A percentile compares a stretch with the other conserved stretches of the same genome.
These are phyloP conservation scores for Abrus pulchellus DNA, from an alignment of 306 rosid genomes.

Conservation along the genomic window DNA sequence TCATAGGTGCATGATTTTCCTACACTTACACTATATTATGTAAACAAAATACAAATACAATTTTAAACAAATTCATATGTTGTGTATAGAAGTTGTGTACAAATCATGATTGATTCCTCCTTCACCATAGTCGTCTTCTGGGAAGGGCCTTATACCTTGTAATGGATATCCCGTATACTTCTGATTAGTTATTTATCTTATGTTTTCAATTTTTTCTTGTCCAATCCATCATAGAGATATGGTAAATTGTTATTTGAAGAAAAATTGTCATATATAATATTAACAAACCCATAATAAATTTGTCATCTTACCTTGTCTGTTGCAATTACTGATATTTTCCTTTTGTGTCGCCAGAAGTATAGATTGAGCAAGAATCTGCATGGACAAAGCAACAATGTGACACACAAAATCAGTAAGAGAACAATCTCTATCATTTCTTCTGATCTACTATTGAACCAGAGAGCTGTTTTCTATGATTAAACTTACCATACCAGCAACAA, in stretches of 20 bases:
- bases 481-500: constrained; percentile 40
- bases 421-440: constrained; percentile 12
- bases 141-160: neutral
- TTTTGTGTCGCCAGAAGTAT: constrained; percentile 72
- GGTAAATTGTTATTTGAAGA: neutral
- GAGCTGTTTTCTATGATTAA: constrained; percentile 31
- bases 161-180: neutral
- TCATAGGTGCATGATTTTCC: neutral
- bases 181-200: neutral
- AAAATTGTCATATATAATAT: constrained; percentile 26
- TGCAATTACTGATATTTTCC: constrained; percentile 45
- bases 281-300: neutral
- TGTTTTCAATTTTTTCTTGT: neutral
- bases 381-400: constrained; percentile 70
- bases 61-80: neutral
- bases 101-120: constrained; percentile 9
- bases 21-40: neutral
- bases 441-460: constrained; percentile 32
- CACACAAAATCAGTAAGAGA: constrained; percentile 75
- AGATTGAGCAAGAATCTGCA: constrained; percentile 94
- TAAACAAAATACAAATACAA: neutral
- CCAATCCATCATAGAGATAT: neutral
- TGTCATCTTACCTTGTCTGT: constrained; percentile 41
- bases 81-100: constrained; percentile 4
- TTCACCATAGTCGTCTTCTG: neutral